These are phyloP conservation scores for Panicum miliaceum DNA, from an alignment of 176 grass and related monocot species.

Conservation along the genomic window DNA sequence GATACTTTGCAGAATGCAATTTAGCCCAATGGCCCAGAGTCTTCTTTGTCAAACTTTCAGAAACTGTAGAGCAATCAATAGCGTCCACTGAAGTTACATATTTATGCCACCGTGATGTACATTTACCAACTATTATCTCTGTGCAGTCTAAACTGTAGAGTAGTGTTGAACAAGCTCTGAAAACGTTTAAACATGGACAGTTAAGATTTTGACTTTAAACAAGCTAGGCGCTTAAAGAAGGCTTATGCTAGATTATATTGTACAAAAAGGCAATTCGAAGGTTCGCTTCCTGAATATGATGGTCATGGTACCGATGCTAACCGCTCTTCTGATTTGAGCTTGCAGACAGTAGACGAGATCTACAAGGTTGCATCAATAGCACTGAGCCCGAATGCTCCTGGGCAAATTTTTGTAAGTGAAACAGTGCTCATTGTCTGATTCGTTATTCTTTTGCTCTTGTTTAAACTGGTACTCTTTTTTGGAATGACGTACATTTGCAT, in stretches of 20 bases:
- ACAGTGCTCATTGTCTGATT: constrained; percentile 23
- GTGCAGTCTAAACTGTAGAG: constrained; percentile 26
- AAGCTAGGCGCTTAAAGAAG: constrained; percentile 1
- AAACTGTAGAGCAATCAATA: constrained; percentile 41
- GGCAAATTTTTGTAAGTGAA: constrained; percentile 97
- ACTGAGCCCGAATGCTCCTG: constrained; percentile 96
- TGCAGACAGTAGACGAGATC: constrained; percentile 94
- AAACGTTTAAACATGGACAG: background rate
- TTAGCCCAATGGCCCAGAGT: constrained; percentile 11
- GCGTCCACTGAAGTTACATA: constrained; percentile 9
- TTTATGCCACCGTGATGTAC: background rate
- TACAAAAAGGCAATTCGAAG: constrained; percentile 10
- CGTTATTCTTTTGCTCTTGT: constrained; percentile 26
- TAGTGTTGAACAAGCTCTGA: constrained; percentile 6
- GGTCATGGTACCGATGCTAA: constrained; percentile 28
- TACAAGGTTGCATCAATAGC: constrained; percentile 94
- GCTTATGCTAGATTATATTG: background rate
- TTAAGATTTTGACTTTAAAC: constrained; percentile 18
- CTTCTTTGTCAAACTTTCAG: background rate
- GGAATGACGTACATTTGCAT: background rate
- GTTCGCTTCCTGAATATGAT: constrained; percentile 15
- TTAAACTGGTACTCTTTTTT: constrained; percentile 17
- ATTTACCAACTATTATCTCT: constrained; percentile 36
- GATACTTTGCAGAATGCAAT: constrained; percentile 7
- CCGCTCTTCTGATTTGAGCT: constrained; percentile 41